Conservation (phyloP, 2,329 filamentous ascomycete species). For the Meredithiella fracta region DNA sequence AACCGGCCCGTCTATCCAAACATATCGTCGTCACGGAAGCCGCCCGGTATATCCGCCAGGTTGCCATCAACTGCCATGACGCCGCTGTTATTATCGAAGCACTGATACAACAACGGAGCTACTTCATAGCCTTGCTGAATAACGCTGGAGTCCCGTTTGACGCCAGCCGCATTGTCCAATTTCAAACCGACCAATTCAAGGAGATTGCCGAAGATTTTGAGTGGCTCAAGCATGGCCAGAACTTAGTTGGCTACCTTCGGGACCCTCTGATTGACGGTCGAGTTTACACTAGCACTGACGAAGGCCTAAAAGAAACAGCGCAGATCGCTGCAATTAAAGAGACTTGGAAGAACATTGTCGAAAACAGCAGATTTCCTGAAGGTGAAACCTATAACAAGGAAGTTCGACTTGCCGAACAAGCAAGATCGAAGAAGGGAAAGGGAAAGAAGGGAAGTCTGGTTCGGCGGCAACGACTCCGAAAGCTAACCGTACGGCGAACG, state of each 20-base stretch:
- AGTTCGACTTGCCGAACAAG: no score
- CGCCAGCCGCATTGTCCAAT: no score
- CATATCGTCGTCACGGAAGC: constrained; percentile 21
- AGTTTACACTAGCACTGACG: background rate
- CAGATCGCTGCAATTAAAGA: background rate
- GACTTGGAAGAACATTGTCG: no score
- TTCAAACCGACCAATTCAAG: background rate
- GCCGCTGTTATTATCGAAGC: constrained; percentile 15
- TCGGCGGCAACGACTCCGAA: no score
- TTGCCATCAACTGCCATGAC: constrained; percentile 15
- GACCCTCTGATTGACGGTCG: background rate
- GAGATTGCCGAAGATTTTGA: background rate
- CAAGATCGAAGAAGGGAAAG: no score
- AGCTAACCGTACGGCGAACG: no score
- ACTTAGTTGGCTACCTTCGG: background rate
- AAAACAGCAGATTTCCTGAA: no score
- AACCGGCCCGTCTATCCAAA: constrained; percentile 25
- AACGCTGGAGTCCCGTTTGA: no score
- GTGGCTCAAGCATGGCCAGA: background rate
- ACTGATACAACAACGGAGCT: constrained; percentile 19
- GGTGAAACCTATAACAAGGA: no score
- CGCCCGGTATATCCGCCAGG: constrained; percentile 19
- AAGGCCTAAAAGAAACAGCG: background rate
- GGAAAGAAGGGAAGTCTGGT: no score
- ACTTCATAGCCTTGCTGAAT: constrained; percentile 12